Evolutionary conservation across 2,329 filamentous ascomycete genomes (phyloP).

Genomic region (Pseudogymnoascus sp.): DNA sequence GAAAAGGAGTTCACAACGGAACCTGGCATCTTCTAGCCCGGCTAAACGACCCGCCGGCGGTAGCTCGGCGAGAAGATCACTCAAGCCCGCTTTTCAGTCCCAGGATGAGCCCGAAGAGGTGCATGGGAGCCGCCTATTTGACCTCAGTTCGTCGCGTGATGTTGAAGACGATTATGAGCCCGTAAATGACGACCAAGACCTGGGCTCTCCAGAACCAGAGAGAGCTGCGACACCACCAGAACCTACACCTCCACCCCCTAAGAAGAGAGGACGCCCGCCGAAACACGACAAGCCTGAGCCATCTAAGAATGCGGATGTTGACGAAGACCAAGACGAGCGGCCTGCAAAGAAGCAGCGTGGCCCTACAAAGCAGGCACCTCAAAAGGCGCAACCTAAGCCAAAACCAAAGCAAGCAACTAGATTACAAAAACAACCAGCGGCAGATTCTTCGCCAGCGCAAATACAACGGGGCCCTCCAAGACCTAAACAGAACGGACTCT

Average conservation of each 20-base stretch:
- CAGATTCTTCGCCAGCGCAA: conserved; percentile 16
- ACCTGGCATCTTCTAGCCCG: conserved; percentile 11
- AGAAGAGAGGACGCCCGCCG: conserved; percentile 17
- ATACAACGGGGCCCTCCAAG: conserved; percentile 27
- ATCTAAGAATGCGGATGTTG: conserved; percentile 23
- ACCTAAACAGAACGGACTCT: conserved; percentile 40
- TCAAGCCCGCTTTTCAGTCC: not conserved
- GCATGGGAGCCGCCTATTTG: not conserved
- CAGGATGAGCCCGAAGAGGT: not conserved
- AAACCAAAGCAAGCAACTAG: conserved; percentile 14
- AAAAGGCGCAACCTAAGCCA: not conserved
- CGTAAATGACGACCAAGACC: not conserved
- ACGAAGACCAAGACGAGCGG: conserved; percentile 30
- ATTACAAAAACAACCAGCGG: conserved; percentile 8
- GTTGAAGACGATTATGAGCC: not conserved
- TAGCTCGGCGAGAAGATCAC: not conserved
- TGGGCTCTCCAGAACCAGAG: not conserved
- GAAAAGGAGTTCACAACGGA: conserved; percentile 14
- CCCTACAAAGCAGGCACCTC: not conserved
- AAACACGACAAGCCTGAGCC: conserved; percentile 11
- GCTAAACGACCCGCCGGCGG: not conserved
- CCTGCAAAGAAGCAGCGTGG: conserved; percentile 26
- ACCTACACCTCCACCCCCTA: conserved; percentile 16
- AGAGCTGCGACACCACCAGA: conserved; percentile 11
- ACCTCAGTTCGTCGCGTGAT: not conserved